These are phyloP conservation scores for Claviceps sp. DNA, from an alignment of 2,329 filamentous ascomycete species.

Conservation along the genomic window DNA sequence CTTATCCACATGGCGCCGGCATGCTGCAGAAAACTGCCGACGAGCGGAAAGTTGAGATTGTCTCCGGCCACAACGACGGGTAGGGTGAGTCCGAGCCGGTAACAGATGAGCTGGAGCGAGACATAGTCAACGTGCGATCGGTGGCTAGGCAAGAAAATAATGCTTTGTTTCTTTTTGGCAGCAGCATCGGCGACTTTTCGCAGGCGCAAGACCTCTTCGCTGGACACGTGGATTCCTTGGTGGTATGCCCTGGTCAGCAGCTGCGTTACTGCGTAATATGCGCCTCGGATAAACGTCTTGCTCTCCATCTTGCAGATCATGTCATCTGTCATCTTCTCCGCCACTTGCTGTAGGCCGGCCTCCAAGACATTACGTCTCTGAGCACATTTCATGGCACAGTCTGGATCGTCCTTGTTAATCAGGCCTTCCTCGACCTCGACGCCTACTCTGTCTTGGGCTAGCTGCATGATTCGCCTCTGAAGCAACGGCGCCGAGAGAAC, in stretches of 20 bases:
- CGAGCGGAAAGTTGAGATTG: slow-evolving; percentile 85
- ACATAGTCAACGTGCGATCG: slow-evolving; percentile 95
- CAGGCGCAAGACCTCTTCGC: slow-evolving; percentile 77
- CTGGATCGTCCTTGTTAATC: slow-evolving; percentile 41
- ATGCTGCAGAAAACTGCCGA: slow-evolving; percentile 84
- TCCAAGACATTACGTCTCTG: slow-evolving; percentile 53
- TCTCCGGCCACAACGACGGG: slow-evolving; percentile 91
- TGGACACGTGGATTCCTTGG: slow-evolving; percentile 92
- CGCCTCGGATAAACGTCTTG: slow-evolving; percentile 79
- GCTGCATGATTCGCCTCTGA: slow-evolving; percentile 56
- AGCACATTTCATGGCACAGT: slow-evolving; percentile 35
- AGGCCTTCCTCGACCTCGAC: slow-evolving; percentile 68
- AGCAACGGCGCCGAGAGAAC: slow-evolving; percentile 68
- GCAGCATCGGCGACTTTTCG: slow-evolving; percentile 73
- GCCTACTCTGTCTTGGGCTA: slow-evolving; percentile 61
- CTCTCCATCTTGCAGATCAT: slow-evolving; percentile 99
- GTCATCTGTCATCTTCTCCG: slow-evolving; percentile 73
- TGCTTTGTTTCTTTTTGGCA: slow-evolving; percentile 78
- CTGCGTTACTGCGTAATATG: slow-evolving; percentile 82
- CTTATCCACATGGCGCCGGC: slow-evolving; percentile 97
- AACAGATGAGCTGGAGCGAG: slow-evolving; percentile 88
- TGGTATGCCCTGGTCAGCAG: slow-evolving; percentile 87
- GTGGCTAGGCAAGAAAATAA: slow-evolving; percentile 91
- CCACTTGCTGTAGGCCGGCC: slow-evolving; percentile 61
- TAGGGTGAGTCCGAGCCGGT: slow-evolving; percentile 74